A percentile compares a stretch with the other conserved stretches of the same genome.
Conservation (phyloP, 805 yeast genomes). For the Aciculoconidium aculeatum region DNA sequence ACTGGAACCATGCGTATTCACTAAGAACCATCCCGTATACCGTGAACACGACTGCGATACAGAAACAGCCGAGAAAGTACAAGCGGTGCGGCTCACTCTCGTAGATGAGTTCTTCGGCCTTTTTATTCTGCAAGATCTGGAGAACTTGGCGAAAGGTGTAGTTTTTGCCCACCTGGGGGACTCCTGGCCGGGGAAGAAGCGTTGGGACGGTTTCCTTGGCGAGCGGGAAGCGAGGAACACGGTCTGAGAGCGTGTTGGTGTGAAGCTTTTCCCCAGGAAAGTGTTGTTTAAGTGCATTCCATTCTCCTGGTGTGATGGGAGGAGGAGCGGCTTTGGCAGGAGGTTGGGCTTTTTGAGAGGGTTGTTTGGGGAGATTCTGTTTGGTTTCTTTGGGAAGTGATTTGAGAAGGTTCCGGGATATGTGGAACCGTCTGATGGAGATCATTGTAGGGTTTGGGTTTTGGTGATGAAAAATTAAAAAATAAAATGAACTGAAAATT, state of each 20-base stretch:
- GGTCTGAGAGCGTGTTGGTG: constrained; percentile 43
- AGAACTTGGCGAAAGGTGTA: constrained; percentile 58
- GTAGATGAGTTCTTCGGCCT: constrained; percentile 67
- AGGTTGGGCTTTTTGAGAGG: constrained; percentile 1
- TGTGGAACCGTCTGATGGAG: too few species aligned
- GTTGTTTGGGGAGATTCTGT: constrained; percentile 4
- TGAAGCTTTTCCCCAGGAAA: constrained; percentile 51
- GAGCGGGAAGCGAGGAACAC: constrained; percentile 64
- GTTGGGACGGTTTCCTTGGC: constrained; percentile 61
- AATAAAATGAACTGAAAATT: too few species aligned
- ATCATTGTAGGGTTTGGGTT: constrained; percentile 1
- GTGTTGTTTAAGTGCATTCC: constrained; percentile 40
- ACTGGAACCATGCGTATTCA: constrained; percentile 50
- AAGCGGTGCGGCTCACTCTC: constrained; percentile 80
- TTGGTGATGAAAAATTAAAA: too few species aligned
- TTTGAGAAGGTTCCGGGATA: not conserved
- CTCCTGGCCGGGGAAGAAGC: constrained; percentile 68
- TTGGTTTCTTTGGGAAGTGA: not conserved
- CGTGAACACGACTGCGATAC: constrained; percentile 61
- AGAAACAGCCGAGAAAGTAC: constrained; percentile 64
- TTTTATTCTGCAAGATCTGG: constrained; percentile 46
- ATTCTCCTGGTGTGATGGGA: constrained; percentile 31
- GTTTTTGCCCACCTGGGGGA: constrained; percentile 61
- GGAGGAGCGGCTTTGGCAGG: too few species aligned
- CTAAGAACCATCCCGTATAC: constrained; percentile 60